Base-by-base conservation (phyloP, 495 filamentous ascomycete genomes). In the Friedmanniomyces simplex region DNA sequence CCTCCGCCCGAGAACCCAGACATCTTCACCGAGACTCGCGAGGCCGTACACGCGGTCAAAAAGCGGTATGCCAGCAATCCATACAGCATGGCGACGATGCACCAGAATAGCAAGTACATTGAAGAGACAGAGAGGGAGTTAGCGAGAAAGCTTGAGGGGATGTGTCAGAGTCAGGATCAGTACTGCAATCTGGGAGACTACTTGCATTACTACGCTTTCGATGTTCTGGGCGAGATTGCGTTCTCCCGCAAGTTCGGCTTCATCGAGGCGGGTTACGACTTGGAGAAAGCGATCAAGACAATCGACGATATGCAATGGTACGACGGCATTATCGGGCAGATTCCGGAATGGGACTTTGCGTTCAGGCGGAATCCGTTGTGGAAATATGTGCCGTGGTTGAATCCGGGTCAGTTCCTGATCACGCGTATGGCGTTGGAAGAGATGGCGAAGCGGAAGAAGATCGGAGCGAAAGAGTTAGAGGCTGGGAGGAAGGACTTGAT, bases 241-340 rank as follows among this genome's bases (percentile, higher is more conserved):
- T 88, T 83, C 59, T 78, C 76, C 50, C 71, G 79, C n/a, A 75
- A 72, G 6, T 82, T 84, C 58, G 84, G 84, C 0, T 87, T 87
- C 61, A 61, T 88, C 1, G 73, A 74, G 21, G 71, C 77, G 8
- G 79, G 76, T 3, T 55, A 75, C 25, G 83, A 85, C 56, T 75
- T 85, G 42, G 79, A 83, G 50, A 60, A 71, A 45, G 75, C 77
- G 8, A 76, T 79, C 59, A 73, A 70, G 66, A 75, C 72, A 6
- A 79, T 79, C 48, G 77, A 80, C 60, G 69, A 75, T 43, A 75
- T 72, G 61, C 74, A 77, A 66, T 73, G 69, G 62, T 80, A 80
- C 63, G 76, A 80, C 54, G 77, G 76, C 24, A 73, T 81, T 50
- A 69, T 81, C 11, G 74, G 75, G 11, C 73, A 78, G 65, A 66